Evolutionary conservation across 805 yeast species (phyloP), one percentile per base, ranked within the genome.

Genomic region (Cyberlindnera suaveolens): DNA sequence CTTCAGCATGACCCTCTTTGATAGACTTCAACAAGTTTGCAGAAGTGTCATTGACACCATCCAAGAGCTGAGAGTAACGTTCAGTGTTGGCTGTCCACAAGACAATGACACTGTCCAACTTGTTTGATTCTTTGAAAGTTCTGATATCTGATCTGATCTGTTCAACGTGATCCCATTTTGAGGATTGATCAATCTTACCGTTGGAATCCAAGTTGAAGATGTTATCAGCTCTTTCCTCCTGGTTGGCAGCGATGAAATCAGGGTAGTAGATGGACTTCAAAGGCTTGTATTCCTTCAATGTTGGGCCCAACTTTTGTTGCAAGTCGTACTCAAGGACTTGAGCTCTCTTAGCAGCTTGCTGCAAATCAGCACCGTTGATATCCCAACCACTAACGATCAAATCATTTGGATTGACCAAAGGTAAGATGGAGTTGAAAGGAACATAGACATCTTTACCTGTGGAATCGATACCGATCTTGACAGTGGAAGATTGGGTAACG

Each of bases 71-170:
- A 36, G 95, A 78, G 63, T 84, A 89, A 63, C 97, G 81, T 71
- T 90, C 98, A 43, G 98, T 90, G 70, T 90, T 91, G 44, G 98
- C 98, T 36, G 96, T 89, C 98, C 98, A 90, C 60, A 90, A 73
- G 38, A 91, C 85, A 60, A 90, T 79, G 43, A 91, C 95, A 63
- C 83, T 85, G 65, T 90, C 97, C 58, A 90, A 78, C 32, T 67
- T 63, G 61, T 91, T 86, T 48, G 70, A 64, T 33, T 61, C 60
- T 68, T 89, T 90, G 74, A 90, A 90, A 46, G 78, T 78, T 54
- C 75, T 71, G 57, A 90, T 90, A 64, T 90, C 96, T 43, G 73
- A 69, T 68, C 97, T 85, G 65, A 90, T 81, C 50, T 71, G 78
- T 71, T 85, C 89, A 49, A 90, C 95, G 61, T 90, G 96, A 18